A percentile compares a stretch with the other conserved stretches of the same genome.
Conservation (phyloP, 2,329 filamentous ascomycete species). For the Alternaria sp. region DNA sequence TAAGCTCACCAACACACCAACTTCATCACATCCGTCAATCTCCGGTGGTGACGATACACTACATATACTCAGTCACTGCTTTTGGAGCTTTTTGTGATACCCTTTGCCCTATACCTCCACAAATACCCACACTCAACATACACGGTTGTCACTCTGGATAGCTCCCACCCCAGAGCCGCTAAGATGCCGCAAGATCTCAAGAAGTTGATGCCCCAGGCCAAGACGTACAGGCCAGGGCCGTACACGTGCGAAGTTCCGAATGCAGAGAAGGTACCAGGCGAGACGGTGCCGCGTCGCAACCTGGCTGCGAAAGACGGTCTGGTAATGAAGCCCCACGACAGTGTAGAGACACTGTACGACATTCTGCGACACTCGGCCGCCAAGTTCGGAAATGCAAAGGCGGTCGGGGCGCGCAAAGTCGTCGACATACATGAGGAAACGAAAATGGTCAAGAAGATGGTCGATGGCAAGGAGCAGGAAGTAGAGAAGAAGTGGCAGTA, state of each 20-base stretch:
- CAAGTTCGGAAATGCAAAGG: conserved; percentile 63
- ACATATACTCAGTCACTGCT: conserved; percentile 24
- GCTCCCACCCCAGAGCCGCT: conserved; percentile 22
- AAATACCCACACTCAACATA: conserved; percentile 22
- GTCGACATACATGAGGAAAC: conserved; percentile 81
- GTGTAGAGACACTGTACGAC: conserved; percentile 80
- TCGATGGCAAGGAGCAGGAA: conserved; percentile 80
- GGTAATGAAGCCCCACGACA: conserved; percentile 69
- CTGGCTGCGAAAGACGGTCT: conserved; percentile 75
- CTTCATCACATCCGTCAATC: conserved; percentile 25
- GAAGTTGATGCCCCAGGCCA: conserved; percentile 59
- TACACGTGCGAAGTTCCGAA: conserved; percentile 78
- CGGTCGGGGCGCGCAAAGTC: conserved; percentile 72
- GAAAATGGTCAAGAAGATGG: conserved; percentile 88
- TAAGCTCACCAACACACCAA: conserved; percentile 20
- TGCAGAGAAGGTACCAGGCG: conserved; percentile 74
- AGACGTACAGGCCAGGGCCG: conserved; percentile 69
- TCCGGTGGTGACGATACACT: conserved; percentile 36
- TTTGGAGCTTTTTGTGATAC: conserved; percentile 30
- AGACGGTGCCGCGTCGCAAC: conserved; percentile 84
- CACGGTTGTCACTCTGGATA: conserved; percentile 17
- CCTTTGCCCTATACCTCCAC: conserved; percentile 21
- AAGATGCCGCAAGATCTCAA: conserved; percentile 56
- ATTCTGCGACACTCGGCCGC: conserved; percentile 74
- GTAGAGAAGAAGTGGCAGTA: conserved; percentile 92